Evolutionary conservation across 192 early-diverging fungal species (phyloP).

Genomic region (Coemansia sp.): DNA sequence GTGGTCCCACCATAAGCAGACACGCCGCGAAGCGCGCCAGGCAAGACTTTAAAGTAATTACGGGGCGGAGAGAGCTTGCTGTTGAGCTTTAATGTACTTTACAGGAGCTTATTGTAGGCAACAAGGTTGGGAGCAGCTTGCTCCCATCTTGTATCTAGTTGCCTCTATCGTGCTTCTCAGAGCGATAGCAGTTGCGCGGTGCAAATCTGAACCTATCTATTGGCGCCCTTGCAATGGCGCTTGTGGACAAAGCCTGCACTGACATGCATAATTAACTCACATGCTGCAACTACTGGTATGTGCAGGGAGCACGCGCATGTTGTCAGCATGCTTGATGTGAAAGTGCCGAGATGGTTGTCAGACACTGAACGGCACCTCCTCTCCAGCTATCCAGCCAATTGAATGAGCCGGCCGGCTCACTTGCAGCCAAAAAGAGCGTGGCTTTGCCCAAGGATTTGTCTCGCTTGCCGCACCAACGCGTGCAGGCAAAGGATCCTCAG

Average conservation of each 20-base stretch:
- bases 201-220: background rate
- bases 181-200: background rate
- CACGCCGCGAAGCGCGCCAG: background rate
- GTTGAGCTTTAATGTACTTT: constrained; percentile 9
- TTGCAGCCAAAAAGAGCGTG: background rate
- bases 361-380: constrained; percentile 13
- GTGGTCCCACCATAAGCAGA: background rate
- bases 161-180: constrained; percentile 42
- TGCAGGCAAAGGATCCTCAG: no score
- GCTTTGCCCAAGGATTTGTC: no score
- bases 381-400: no score
- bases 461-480: no score
- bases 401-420: no score
- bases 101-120: constrained; percentile 34
- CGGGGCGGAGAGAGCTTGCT: background rate
- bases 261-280: no score
- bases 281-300: constrained; percentile 58
- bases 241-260: background rate
- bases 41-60: background rate
- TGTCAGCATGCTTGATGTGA: no score
- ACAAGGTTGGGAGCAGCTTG: background rate
- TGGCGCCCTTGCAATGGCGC: background rate
- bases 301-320: no score
- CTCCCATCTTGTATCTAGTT: background rate
- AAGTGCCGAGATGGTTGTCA: constrained; percentile 44